Conservation (phyloP, 257 asterid genomes). For the Sherardia arvensis region DNA sequence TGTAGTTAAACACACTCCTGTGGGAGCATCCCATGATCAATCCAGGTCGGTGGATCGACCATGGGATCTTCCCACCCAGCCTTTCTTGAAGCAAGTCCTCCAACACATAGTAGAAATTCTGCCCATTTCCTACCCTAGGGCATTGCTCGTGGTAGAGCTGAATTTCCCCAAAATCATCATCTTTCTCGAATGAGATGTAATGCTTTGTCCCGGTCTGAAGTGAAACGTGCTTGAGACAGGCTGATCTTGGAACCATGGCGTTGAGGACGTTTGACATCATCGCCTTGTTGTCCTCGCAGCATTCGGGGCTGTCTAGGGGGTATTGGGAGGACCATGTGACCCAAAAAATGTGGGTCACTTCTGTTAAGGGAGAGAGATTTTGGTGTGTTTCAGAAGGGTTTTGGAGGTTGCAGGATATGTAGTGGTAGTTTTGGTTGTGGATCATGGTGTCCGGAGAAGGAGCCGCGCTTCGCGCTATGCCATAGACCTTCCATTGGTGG, state of each 20-base stretch:
- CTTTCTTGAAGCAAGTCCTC: slow-evolving; percentile 67
- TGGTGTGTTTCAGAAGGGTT: slow-evolving; percentile 34
- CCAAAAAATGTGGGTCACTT: slow-evolving; percentile 67
- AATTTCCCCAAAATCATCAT: not conserved
- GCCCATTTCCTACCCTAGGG: slow-evolving; percentile 41
- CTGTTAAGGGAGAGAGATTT: slow-evolving; percentile 32
- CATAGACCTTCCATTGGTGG: slow-evolving; percentile 66
- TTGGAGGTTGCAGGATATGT: slow-evolving; percentile 59
- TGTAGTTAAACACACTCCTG: slow-evolving; percentile 43
- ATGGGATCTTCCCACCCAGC: slow-evolving; percentile 26
- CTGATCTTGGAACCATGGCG: slow-evolving; percentile 42
- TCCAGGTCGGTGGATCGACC: slow-evolving; percentile 83
- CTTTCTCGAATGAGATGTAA: slow-evolving; percentile 38
- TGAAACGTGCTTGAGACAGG: slow-evolving; percentile 44
- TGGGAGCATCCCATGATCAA: slow-evolving; percentile 57
- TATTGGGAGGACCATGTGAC: slow-evolving; percentile 74
- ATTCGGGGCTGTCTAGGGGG: slow-evolving; percentile 50
- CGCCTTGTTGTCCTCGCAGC: slow-evolving; percentile 43
- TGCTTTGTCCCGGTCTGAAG: slow-evolving; percentile 82
- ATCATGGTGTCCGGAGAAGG: not conserved
- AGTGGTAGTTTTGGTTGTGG: slow-evolving; percentile 24
- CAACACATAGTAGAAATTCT: slow-evolving; percentile 61
- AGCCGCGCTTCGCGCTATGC: slow-evolving; percentile 48
- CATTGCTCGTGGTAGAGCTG: slow-evolving; percentile 39
- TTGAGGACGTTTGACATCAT: slow-evolving; percentile 66